A percentile compares a stretch with the other conserved stretches of the same genome.
Conservation (phyloP, 2,329 filamentous ascomycete species). For the Fusarium longipes region DNA sequence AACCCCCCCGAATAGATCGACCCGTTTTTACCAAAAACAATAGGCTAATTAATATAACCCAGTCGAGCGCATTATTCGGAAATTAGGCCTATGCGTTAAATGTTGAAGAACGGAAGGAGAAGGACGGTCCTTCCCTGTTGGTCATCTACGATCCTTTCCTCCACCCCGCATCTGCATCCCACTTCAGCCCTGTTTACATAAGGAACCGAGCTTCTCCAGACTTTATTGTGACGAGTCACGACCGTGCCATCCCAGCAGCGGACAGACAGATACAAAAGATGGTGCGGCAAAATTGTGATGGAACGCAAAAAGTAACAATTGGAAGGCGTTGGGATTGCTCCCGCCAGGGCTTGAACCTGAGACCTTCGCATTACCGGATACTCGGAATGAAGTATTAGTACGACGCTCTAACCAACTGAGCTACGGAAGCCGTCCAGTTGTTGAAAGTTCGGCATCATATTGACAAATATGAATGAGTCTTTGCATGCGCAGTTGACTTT, state of each 20-base stretch:
- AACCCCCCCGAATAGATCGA: background rate
- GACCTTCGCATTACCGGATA: slow-evolving; percentile 48
- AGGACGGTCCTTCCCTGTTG: background rate
- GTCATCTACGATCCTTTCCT: background rate
- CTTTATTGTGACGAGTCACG: slow-evolving; percentile 4
- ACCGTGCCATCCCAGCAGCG: background rate
- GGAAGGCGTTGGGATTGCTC: slow-evolving; percentile 44
- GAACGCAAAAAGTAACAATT: slow-evolving; percentile 29
- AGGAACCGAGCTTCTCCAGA: slow-evolving; percentile 7
- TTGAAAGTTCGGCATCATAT: rapidly evolving
- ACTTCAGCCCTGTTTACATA: slow-evolving; percentile 28
- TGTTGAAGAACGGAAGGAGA: background rate
- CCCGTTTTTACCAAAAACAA: background rate
- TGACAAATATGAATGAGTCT: background rate
- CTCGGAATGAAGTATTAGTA: slow-evolving; percentile 47
- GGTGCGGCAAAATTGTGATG: background rate
- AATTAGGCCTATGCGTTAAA: slow-evolving; percentile 17
- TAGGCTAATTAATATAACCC: background rate
- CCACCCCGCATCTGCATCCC: slow-evolving; percentile 4
- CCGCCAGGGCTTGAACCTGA: slow-evolving; percentile 50
- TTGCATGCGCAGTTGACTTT: background rate
- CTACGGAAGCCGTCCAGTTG: slow-evolving; percentile 47
- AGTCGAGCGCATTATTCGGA: background rate
- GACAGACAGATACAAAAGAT: background rate
- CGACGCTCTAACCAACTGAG: slow-evolving; percentile 52